Evolutionary conservation across 352 stramenopile genomes (phyloP).

Genomic region (Globisporangium spiculum): DNA sequence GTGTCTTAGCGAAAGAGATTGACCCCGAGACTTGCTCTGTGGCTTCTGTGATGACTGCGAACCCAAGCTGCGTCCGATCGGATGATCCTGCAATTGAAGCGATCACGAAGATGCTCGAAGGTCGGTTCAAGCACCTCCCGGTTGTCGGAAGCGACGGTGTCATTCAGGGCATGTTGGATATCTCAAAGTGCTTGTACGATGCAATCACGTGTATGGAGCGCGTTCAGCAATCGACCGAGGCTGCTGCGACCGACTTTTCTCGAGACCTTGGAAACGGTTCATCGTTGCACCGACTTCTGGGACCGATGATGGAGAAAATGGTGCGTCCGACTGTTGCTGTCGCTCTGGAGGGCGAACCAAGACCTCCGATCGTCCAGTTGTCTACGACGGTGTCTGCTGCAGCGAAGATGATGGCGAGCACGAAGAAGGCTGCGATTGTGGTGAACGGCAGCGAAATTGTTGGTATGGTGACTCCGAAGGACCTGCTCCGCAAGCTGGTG

Average conservation of each 20-base stretch:
- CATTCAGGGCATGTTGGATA: constrained; percentile 85
- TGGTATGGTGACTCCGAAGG: constrained; percentile 85
- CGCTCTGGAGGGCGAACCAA: constrained; percentile 76
- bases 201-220: constrained; percentile 86
- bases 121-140: constrained; percentile 85
- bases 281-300: constrained; percentile 68
- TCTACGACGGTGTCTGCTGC: constrained; percentile 68
- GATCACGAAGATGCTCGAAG: constrained; percentile 88
- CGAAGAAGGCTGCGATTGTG: constrained; percentile 85
- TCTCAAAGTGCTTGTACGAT: constrained; percentile 88
- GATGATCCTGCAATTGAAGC: constrained; percentile 83
- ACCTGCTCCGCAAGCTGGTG: constrained; percentile 83
- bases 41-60: constrained; percentile 81
- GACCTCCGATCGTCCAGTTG: constrained; percentile 72
- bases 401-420: constrained; percentile 82
- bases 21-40: constrained; percentile 79
- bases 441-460: constrained; percentile 67
- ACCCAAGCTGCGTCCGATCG: constrained; percentile 74
- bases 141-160: constrained; percentile 69
- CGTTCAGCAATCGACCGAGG: constrained; percentile 83
- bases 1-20: constrained; percentile 77
- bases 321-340: constrained; percentile 79
- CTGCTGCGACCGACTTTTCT: constrained; percentile 75
- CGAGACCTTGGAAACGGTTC: constrained; percentile 68
- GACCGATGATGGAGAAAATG: constrained; percentile 90